Evolutionary conservation across 306 rosid genomes (phyloP).

Genomic region (Inga leiocalycina): DNA sequence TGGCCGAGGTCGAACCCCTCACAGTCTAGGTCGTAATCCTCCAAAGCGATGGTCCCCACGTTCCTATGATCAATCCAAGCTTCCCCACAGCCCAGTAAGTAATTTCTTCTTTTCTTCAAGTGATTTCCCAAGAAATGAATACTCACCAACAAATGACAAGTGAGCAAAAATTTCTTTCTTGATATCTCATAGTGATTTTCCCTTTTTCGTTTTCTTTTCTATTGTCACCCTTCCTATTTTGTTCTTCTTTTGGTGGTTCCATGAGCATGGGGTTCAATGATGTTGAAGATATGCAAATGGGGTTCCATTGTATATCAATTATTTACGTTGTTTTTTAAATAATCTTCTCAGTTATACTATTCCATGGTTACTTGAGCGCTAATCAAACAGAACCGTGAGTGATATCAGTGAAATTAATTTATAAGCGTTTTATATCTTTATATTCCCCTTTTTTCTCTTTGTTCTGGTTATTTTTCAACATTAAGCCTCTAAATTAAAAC

Average conservation of each 20-base stretch:
- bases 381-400: background rate
- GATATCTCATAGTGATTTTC: too few relatives aligned
- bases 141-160: too few relatives aligned
- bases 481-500: background rate
- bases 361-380: background rate
- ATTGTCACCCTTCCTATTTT: too few relatives aligned
- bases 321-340: too few relatives aligned
- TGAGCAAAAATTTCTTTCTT: too few relatives aligned
- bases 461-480: background rate
- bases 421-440: background rate
- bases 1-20: background rate
- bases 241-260: too few relatives aligned
- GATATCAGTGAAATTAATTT: background rate
- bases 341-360: too few relatives aligned
- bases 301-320: too few relatives aligned
- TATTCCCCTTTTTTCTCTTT: background rate
- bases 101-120: background rate
- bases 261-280: too few relatives aligned
- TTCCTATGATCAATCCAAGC: background rate
- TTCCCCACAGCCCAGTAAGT: slow-evolving; percentile 18
- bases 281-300: too few relatives aligned
- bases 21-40: slow-evolving; percentile 4
- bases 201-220: too few relatives aligned
- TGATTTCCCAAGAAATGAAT: too few relatives aligned
- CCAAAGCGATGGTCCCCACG: background rate